These are phyloP conservation scores for Sporothrix brasiliensis DNA, from an alignment of 2,329 filamentous ascomycete genomes.

Conservation along the genomic window DNA sequence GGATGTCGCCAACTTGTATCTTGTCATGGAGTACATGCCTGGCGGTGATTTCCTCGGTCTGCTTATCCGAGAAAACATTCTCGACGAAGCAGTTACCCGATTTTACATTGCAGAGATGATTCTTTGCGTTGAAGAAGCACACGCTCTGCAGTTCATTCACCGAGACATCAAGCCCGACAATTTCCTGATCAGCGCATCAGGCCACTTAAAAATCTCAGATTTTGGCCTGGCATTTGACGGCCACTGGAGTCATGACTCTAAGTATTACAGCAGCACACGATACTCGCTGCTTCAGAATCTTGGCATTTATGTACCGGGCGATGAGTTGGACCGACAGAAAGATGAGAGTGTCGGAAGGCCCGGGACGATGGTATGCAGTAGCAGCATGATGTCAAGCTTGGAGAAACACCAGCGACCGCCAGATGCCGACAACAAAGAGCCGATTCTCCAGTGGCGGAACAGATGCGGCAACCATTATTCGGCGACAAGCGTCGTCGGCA, in stretches of 20 bases:
- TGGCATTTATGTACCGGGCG: constrained; percentile 72
- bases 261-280: constrained; percentile 82
- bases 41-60: constrained; percentile 91
- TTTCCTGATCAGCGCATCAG: constrained; percentile 84
- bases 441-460: constrained; percentile 71
- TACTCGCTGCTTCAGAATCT: constrained; percentile 77
- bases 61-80: constrained; percentile 79
- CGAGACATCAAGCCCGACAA: constrained; percentile 97
- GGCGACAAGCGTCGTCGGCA: constrained; percentile 86
- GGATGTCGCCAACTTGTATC: constrained; percentile 79
- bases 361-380: constrained; percentile 42
- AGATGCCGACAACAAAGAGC: constrained; percentile 45
- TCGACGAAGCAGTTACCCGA: constrained; percentile 75
- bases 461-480: constrained; percentile 68
- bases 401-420: constrained; percentile 46
- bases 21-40: constrained; percentile 98
- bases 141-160: constrained; percentile 87
- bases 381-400: constrained; percentile 46
- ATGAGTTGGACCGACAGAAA: constrained; percentile 64
- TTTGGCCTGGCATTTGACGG: constrained; percentile 95
- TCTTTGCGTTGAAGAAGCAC: constrained; percentile 88
- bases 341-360: constrained; percentile 19
- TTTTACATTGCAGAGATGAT: constrained; percentile 98
- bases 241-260: constrained; percentile 88
- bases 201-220: constrained; percentile 93